A percentile compares a stretch with the other conserved stretches of the same genome.
Conservation (phyloP, 176 grass and related monocot species). For the Carex pumila region DNA sequence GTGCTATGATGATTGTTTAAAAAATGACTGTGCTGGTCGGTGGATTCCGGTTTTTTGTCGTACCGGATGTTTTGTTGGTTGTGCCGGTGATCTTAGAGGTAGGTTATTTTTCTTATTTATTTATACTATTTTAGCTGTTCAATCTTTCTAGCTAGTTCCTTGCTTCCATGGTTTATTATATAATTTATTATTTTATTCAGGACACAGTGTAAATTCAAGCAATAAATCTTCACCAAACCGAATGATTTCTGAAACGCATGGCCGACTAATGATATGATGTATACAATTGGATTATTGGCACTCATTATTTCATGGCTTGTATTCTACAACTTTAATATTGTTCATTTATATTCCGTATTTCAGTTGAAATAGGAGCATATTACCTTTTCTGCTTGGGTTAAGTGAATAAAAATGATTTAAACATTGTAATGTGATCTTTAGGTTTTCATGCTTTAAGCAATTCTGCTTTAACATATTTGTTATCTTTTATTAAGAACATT, state of each 20-base stretch:
- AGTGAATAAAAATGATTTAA: neutral
- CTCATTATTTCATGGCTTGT: neutral
- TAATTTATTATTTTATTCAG: constrained; percentile 4
- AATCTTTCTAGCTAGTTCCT: neutral
- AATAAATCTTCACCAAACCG: neutral
- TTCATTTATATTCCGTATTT: neutral
- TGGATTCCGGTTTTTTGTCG: constrained; percentile 10
- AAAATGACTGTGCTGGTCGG: neutral
- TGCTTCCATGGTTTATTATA: neutral
- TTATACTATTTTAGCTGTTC: neutral
- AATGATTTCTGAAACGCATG: neutral
- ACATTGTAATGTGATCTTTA: neutral
- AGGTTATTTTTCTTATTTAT: neutral
- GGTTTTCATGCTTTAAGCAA: neutral
- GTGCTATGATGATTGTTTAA: constrained; percentile 11
- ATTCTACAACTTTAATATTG: neutral
- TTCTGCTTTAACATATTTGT: neutral
- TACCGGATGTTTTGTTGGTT: constrained; percentile 10
- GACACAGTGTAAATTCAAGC: neutral
- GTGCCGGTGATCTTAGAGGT: constrained; percentile 21
- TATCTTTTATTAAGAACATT: too few species aligned
- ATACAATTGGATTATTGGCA: neutral
- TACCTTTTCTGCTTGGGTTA: neutral
- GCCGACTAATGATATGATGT: neutral
- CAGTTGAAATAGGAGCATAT: neutral